These are phyloP conservation scores for Aspergillus unguis DNA, from an alignment of 2,329 filamentous ascomycete species.

Conservation along the genomic window DNA sequence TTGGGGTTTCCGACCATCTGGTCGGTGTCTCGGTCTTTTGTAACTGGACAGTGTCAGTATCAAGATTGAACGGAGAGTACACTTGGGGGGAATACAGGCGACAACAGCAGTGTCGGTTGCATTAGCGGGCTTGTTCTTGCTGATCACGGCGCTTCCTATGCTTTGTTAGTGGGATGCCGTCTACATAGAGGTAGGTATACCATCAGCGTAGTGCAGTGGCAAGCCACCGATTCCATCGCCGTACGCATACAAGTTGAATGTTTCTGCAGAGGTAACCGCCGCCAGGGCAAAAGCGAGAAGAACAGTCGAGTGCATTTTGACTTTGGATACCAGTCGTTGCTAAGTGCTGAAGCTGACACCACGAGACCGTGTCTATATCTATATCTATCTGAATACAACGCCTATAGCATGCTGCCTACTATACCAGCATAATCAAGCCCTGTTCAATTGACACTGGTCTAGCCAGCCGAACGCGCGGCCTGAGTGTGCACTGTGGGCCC, in stretches of 20 bases:
- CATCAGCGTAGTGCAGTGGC: slow-evolving; percentile 3
- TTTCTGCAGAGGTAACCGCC: not conserved
- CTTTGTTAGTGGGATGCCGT: not conserved
- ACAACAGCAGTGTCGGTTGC: not conserved
- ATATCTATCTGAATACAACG: too few species aligned
- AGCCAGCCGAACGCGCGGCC: too few species aligned
- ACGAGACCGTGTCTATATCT: too few species aligned
- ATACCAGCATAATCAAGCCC: too few species aligned
- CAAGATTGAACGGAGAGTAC: not conserved
- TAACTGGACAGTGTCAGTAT: too few species aligned
- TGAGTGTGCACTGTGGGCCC: too few species aligned
- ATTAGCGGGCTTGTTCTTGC: not conserved
- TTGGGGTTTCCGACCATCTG: slow-evolving; percentile 14
- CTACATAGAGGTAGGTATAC: not conserved
- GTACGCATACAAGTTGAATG: slow-evolving; percentile 8
- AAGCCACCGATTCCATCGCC: slow-evolving; percentile 4
- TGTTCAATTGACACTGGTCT: too few species aligned
- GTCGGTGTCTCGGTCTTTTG: not conserved
- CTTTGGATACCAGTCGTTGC: too few species aligned
- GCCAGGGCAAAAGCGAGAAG: not conserved
- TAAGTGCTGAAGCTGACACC: too few species aligned
- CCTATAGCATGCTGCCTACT: too few species aligned
- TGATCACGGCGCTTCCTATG: not conserved
- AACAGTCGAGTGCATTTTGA: too few species aligned
- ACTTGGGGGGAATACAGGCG: not conserved